Conservation (phyloP, 2,329 filamentous ascomycete genomes). For the Periconia digitata region DNA sequence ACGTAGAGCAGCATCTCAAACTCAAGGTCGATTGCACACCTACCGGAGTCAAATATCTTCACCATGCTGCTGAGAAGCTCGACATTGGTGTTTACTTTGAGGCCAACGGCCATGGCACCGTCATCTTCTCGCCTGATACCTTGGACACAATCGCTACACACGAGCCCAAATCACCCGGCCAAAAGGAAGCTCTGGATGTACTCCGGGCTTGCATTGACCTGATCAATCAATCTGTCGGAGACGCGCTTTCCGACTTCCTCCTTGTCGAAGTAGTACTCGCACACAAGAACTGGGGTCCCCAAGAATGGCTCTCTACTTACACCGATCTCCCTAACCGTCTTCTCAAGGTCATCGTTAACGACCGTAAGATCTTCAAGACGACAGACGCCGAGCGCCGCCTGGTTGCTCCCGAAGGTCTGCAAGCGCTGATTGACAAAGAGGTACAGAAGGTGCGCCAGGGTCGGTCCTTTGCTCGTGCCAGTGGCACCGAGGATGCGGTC, state of each 20-base stretch:
- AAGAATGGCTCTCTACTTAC: constrained; percentile 92
- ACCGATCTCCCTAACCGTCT: constrained; percentile 92
- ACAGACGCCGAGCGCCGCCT: constrained; percentile 91
- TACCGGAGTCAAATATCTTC: constrained; percentile 95
- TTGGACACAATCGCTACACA: constrained; percentile 75
- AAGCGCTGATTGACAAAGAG: constrained; percentile 81
- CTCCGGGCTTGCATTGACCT: constrained; percentile 82
- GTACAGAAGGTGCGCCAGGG: constrained; percentile 91
- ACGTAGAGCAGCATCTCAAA: constrained; percentile 83
- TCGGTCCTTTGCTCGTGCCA: constrained; percentile 86
- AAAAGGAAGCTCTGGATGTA: constrained; percentile 84
- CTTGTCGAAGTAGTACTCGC: constrained; percentile 95
- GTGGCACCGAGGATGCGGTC: constrained; percentile 93
- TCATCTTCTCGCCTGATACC: constrained; percentile 87
- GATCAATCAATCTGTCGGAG: constrained; percentile 97
- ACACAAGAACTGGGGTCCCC: constrained; percentile 87
- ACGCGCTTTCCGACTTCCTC: constrained; percentile 93
- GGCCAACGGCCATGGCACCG: constrained; percentile 95
- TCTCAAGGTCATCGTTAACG: constrained; percentile 85
- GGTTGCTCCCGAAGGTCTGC: constrained; percentile 74
- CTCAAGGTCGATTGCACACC: constrained; percentile 91
- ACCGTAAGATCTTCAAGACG: constrained; percentile 87
- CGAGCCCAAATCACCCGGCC: constrained; percentile 85
- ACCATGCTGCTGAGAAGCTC: constrained; percentile 93
- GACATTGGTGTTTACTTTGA: constrained; percentile 98